These are phyloP conservation scores for Pulveroboletus sp. DNA, from an alignment of 768 basidiomycete species.

Conservation along the genomic window DNA sequence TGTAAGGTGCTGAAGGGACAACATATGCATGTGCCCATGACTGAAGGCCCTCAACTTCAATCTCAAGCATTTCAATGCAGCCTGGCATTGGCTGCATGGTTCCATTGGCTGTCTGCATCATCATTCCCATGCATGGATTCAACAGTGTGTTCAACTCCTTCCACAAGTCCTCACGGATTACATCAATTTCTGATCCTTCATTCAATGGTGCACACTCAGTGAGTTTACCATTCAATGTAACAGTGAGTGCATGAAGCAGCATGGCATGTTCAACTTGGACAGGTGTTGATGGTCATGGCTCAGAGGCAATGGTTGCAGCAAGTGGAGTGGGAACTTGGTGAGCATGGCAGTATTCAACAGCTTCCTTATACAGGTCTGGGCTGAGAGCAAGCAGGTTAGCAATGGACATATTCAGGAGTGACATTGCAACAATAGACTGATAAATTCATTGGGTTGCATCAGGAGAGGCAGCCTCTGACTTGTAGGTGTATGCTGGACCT, in stretches of 20 bases:
- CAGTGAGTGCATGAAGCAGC: not conserved
- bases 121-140: too few species aligned
- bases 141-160: too few species aligned
- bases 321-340: not conserved
- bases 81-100: slow-evolving; percentile 1
- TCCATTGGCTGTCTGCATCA: too few species aligned
- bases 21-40: slow-evolving; percentile 25
- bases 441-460: not conserved
- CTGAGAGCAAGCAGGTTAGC: slow-evolving; percentile 15
- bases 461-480: slow-evolving; percentile 10
- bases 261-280: slow-evolving; percentile 5
- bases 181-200: slow-evolving; percentile 23
- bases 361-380: slow-evolving; percentile 7
- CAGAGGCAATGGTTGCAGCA: too few species aligned
- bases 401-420: not conserved
- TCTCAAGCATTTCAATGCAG: slow-evolving; percentile 6
- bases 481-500: slow-evolving; percentile 1
- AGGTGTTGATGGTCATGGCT: not conserved
- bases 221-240: not conserved
- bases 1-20: slow-evolving; percentile 16
- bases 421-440: slow-evolving; percentile 2
- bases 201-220: not conserved
- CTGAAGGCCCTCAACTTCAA: slow-evolving; percentile 14
- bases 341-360: slow-evolving; percentile 4
- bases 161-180: slow-evolving; percentile 14